Conservation (phyloP, 23 red algal species). For the Gracilaria vermiculophylla region DNA sequence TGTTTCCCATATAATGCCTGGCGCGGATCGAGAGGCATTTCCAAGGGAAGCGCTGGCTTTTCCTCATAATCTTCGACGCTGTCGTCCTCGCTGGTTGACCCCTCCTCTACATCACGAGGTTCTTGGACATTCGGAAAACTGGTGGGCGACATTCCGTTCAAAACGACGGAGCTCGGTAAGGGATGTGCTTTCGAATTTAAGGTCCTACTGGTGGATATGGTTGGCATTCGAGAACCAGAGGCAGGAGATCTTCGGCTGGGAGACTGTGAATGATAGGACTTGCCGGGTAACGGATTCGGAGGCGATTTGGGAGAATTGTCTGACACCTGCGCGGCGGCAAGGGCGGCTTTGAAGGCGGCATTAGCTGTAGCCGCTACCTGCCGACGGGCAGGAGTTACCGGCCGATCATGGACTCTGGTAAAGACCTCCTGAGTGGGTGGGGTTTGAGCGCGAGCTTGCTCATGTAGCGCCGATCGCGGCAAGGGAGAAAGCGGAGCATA, state of each 20-base stretch:
- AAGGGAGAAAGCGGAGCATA: background rate
- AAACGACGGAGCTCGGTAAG: background rate
- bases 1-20: background rate
- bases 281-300: background rate
- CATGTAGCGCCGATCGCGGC: background rate
- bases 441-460: conserved; percentile 30
- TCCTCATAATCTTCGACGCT: conserved; percentile 65
- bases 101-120: conserved; percentile 11
- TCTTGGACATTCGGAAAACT: background rate
- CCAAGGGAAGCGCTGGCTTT: conserved; percentile 30
- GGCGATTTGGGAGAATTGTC: background rate
- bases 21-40: conserved; percentile 39
- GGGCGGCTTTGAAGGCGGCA: conserved; percentile 40
- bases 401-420: conserved; percentile 50
- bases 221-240: background rate
- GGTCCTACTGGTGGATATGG: background rate
- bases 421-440: conserved; percentile 39
- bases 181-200: background rate
- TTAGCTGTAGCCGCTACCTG: background rate
- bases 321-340: conserved; percentile 9
- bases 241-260: conserved; percentile 14
- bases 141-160: background rate
- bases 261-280: conserved; percentile 12
- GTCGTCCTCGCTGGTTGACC: conserved; percentile 29
- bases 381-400: conserved; percentile 34